A percentile compares a stretch with the other conserved stretches of the same genome.
phyloP scores from a whole-genome alignment of 2,329 filamentous ascomycete species.

The Colletotrichum zoysiae region DNA sequence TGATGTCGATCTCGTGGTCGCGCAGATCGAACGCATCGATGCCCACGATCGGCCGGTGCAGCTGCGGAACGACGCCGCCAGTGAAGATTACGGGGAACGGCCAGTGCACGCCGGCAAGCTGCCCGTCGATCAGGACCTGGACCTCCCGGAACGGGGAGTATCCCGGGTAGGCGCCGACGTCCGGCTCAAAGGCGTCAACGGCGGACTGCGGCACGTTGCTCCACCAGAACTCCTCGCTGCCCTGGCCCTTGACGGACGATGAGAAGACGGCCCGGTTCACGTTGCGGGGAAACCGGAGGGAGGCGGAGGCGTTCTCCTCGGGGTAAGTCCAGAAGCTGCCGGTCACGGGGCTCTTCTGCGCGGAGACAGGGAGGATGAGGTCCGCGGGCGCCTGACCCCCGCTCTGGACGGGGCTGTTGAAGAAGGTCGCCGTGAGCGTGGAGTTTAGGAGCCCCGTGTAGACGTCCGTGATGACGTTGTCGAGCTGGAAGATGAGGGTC shows the following conservation, averaged over 20 bases:
- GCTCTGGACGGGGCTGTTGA: constrained; percentile 59
- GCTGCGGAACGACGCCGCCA: constrained; percentile 80
- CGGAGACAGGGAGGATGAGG: constrained; percentile 76
- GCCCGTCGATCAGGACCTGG: constrained; percentile 79
- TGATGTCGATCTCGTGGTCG: constrained; percentile 86
- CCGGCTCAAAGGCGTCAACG: constrained; percentile 67
- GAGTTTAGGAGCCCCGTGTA: constrained; percentile 82
- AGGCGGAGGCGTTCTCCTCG: constrained; percentile 68
- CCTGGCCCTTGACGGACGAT: constrained; percentile 81
- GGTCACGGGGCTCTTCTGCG: constrained; percentile 61
- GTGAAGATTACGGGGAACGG: constrained; percentile 87
- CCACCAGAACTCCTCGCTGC: constrained; percentile 88
- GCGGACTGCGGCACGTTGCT: constrained; percentile 77
- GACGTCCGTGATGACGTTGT: constrained; percentile 75
- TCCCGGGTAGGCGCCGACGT: constrained; percentile 71
- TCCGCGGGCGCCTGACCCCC: constrained; percentile 66
- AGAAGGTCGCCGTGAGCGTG: constrained; percentile 81
- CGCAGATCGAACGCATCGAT: constrained; percentile 83
- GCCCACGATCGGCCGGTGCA: constrained; percentile 84
- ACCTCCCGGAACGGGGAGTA: constrained; percentile 84
- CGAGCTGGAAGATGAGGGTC: constrained; percentile 84
- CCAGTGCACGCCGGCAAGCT: constrained; percentile 81
- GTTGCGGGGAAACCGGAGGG: constrained; percentile 73
- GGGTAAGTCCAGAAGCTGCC: constrained; percentile 79
- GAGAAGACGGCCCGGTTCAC: constrained; percentile 79